phyloP scores from a whole-genome alignment of 331 rosid species.

The Rhamnella rubrinervis region DNA sequence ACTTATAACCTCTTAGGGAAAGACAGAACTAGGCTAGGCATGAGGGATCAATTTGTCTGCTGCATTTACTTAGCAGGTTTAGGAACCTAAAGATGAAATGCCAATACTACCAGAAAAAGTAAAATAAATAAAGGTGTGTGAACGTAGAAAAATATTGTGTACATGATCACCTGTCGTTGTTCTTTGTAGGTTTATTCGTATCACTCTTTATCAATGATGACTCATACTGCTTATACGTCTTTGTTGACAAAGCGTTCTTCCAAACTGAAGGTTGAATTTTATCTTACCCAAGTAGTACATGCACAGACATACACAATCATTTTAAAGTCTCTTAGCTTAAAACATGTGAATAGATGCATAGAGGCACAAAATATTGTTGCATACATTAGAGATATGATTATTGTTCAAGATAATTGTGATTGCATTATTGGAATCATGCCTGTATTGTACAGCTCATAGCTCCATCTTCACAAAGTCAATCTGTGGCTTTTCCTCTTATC shows the following conservation, averaged over 20 bases:
- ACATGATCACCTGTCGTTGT: background rate
- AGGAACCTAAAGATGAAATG: no score
- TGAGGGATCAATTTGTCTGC: no score
- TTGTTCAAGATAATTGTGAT: no score
- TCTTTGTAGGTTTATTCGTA: slow-evolving; percentile 8
- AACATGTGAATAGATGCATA: no score
- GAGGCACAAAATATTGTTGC: background rate
- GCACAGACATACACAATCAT: no score
- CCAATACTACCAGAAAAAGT: no score
- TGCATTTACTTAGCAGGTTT: no score
- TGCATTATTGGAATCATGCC: no score
- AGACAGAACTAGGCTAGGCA: no score
- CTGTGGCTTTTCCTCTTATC: slow-evolving; percentile 2
- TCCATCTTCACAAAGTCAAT: background rate
- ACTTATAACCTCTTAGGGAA: no score
- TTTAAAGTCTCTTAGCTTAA: no score
- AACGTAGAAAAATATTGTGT: background rate
- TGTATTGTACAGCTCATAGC: background rate
- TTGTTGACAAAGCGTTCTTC: background rate
- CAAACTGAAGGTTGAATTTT: background rate
- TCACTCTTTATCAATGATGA: slow-evolving; percentile 3
- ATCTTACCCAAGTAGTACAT: background rate
- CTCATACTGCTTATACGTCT: background rate
- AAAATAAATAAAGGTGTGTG: no score
- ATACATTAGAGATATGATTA: slow-evolving; percentile 1